phyloP scores from a whole-genome alignment of 2,329 filamentous ascomycete genomes.

The Salinomyces thailandicus region DNA sequence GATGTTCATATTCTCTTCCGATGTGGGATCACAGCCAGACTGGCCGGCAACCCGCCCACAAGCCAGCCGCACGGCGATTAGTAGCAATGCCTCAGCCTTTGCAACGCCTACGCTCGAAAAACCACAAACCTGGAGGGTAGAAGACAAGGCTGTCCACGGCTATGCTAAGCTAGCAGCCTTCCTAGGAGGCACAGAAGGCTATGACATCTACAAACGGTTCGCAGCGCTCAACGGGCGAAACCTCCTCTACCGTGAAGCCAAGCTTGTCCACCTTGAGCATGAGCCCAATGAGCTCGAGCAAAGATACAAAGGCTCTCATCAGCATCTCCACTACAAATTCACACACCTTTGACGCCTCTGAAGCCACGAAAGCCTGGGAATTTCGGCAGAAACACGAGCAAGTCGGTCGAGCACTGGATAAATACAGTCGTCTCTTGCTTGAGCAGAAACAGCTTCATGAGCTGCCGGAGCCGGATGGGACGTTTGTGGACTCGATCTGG shows the following conservation, averaged over 20 bases:
- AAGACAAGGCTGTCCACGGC: slow-evolving; percentile 11
- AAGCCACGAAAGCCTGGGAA: slow-evolving; percentile 5
- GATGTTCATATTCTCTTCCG: background rate
- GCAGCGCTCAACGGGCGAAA: slow-evolving; percentile 16
- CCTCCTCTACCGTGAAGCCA: slow-evolving; percentile 19
- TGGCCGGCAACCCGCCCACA: slow-evolving; percentile 3
- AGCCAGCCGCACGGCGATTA: slow-evolving; percentile 7
- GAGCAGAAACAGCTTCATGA: slow-evolving; percentile 10
- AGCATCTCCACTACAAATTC: slow-evolving; percentile 12
- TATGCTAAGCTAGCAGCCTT: slow-evolving; percentile 14
- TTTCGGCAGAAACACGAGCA: slow-evolving; percentile 9
- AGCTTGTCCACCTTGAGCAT: slow-evolving; percentile 16
- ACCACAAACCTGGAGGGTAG: slow-evolving; percentile 7
- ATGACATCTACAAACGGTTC: slow-evolving; percentile 17
- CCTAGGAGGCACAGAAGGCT: slow-evolving; percentile 11
- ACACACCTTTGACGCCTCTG: slow-evolving; percentile 9
- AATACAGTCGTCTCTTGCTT: slow-evolving; percentile 10
- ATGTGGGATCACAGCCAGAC: background rate
- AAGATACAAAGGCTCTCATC: slow-evolving; percentile 7
- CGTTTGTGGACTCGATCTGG: slow-evolving; percentile 10
- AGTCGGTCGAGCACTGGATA: slow-evolving; percentile 8
- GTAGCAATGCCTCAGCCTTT: slow-evolving; percentile 2
- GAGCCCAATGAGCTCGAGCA: slow-evolving; percentile 14
- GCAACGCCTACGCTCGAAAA: slow-evolving; percentile 7
- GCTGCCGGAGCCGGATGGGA: slow-evolving; percentile 9